A percentile compares a stretch with the other conserved stretches of the same genome.
Evolutionary conservation across 495 filamentous ascomycete genomes (phyloP).

Genomic region (Amniculicola lignicola): DNA sequence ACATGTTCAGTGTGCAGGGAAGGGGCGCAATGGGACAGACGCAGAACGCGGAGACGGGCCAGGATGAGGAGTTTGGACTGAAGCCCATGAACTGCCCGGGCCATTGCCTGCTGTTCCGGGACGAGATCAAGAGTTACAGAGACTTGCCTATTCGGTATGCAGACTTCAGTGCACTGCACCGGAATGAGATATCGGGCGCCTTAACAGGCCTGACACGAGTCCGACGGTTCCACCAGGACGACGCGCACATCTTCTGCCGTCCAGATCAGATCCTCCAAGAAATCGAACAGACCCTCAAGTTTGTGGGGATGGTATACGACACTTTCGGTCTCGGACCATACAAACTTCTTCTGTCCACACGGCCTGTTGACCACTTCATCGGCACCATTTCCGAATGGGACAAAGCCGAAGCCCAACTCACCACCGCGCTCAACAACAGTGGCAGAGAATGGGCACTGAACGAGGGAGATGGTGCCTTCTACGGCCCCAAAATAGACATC

Average conservation of each 20-base stretch:
- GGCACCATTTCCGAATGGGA: slow-evolving; percentile 80
- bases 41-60: slow-evolving; percentile 45
- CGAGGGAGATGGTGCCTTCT: slow-evolving; percentile 86
- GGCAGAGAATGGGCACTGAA: slow-evolving; percentile 68
- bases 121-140: slow-evolving; percentile 68
- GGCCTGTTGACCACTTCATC: slow-evolving; percentile 73
- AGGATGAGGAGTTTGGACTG: slow-evolving; percentile 79
- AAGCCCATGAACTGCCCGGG: slow-evolving; percentile 98
- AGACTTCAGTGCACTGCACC: slow-evolving; percentile 87
- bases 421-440: slow-evolving; percentile 62
- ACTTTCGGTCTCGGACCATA: slow-evolving; percentile 72
- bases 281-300: slow-evolving; percentile 73
- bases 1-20: slow-evolving; percentile 86
- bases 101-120: slow-evolving; percentile 83
- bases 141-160: slow-evolving; percentile 88
- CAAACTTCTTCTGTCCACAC: slow-evolving; percentile 74
- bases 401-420: slow-evolving; percentile 70
- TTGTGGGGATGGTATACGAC: slow-evolving; percentile 73
- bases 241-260: slow-evolving; percentile 92
- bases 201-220: slow-evolving; percentile 85
- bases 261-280: slow-evolving; percentile 78
- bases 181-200: slow-evolving; percentile 84
- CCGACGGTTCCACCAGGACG: slow-evolving; percentile 92
- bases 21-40: slow-evolving; percentile 51
- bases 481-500: slow-evolving; percentile 93